Evolutionary conservation across 805 yeast species (phyloP).

Genomic region (Priceomyces fermenticarens): DNA sequence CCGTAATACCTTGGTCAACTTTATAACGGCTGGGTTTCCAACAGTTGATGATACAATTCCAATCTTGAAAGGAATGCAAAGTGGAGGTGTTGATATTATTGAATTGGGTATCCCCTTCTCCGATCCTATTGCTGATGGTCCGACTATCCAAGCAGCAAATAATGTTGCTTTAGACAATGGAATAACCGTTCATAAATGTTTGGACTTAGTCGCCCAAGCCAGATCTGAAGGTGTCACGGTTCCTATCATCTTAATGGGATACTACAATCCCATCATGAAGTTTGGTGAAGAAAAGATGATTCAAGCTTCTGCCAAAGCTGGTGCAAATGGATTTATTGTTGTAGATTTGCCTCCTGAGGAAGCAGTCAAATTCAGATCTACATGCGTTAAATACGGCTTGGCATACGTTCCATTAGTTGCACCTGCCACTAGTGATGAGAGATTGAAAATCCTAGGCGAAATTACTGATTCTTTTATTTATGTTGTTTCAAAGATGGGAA

Average conservation of each 20-base stretch:
- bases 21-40: conserved; percentile 94
- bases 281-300: conserved; percentile 88
- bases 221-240: conserved; percentile 79
- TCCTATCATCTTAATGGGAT: conserved; percentile 95
- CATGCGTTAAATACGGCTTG: conserved; percentile 64
- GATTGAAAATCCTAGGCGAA: conserved; percentile 71
- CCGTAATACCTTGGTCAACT: conserved; percentile 87
- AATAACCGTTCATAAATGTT: conserved; percentile 62
- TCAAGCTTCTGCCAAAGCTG: conserved; percentile 75
- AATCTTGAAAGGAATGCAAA: conserved; percentile 81
- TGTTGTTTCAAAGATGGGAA: conserved; percentile 97
- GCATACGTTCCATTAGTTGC: conserved; percentile 93
- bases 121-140: conserved; percentile 99
- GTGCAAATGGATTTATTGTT: conserved; percentile 91
- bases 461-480: conserved; percentile 95
- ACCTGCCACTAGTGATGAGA: conserved; percentile 91
- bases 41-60: conserved; percentile 84
- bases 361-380: conserved; percentile 79
- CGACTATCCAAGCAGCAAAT: conserved; percentile 90
- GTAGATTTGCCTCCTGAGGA: conserved; percentile 99
- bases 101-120: conserved; percentile 96
- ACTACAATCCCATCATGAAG: conserved; percentile 88
- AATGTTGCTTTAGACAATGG: conserved; percentile 80
- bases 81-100: conserved; percentile 92
- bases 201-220: conserved; percentile 72